Percentiles rank a stretch among this genome's conserved stretches.
phyloP scores from a whole-genome alignment of 164 flowering plant species.

The Houttuynia cordata region DNA sequence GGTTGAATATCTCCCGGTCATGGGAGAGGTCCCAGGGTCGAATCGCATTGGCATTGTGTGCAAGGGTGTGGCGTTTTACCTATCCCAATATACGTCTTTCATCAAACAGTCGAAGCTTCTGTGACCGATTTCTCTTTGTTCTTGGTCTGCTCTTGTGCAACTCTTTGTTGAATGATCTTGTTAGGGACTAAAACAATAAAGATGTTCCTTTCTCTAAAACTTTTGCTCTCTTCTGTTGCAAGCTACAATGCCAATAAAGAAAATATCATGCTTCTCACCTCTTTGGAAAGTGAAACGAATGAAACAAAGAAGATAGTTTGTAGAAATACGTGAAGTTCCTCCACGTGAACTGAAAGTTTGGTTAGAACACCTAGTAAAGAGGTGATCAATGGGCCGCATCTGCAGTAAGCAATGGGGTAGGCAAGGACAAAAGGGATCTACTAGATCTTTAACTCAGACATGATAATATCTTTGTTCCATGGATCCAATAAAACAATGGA shows the following conservation, averaged over 20 bases:
- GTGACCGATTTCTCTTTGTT: conserved; percentile 36
- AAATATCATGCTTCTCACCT: background rate
- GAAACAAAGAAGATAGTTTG: background rate
- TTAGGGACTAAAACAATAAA: conserved; percentile 61
- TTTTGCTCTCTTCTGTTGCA: conserved; percentile 71
- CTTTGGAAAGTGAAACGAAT: background rate
- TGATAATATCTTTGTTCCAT: no score
- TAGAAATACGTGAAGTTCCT: background rate
- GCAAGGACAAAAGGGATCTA: no score
- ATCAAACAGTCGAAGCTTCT: conserved; percentile 42
- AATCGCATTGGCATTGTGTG: no score
- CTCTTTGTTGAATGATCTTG: conserved; percentile 43
- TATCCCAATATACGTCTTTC: no score
- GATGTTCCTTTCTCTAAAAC: conserved; percentile 54
- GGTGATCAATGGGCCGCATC: background rate
- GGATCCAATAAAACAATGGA: no score
- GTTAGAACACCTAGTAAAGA: background rate
- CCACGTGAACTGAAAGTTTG: background rate
- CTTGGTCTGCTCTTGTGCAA: conserved; percentile 46
- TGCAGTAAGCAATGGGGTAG: background rate
- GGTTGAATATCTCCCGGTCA: no score
- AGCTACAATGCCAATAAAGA: conserved; percentile 31
- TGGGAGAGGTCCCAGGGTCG: no score
- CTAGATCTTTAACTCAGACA: no score
- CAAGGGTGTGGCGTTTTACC: no score